Base-by-base conservation (phyloP, 805 yeast species). In the Wickerhamiella azyma region DNA sequence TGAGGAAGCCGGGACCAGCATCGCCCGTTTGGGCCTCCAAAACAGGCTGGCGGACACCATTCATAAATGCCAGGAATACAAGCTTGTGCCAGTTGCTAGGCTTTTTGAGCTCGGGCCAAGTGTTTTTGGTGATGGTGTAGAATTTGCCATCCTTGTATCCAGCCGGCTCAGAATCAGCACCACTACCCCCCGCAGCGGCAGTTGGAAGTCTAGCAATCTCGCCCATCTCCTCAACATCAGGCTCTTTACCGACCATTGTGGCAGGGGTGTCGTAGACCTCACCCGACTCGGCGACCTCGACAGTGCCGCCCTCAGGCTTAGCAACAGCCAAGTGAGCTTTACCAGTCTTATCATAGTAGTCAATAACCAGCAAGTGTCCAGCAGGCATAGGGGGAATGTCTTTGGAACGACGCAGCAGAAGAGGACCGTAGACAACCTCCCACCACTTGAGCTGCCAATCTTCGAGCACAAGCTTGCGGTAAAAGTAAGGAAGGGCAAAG, bases 361-460 rank as follows among this genome's bases (percentile, higher is more conserved):
- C 86, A 46, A 75, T 71, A 35, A 74, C 72, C 45, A 77, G 65
- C 28, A 61, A 53, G 48, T 67, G 70, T 11, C 80, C 81, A 47
- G 66, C 73, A 40, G 86, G 85, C 55, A 71, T 69, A 52, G 85
- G 85, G 46, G 84, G 81, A 45, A 79, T 77, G 45, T 67, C 63
- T 39, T 41, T 41, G 52, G 75, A 80, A 21, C 13, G 80, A 58
- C 58, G 66, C 72, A 67, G 78, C 71, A 67, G 64, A 72, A 60
- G 55, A 71, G 85, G 84, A 32, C 86, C 89, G 46, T 66, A 53
- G 47, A 70, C 59, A 37, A 76, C 54, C 47, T 79, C 79, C 56
- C 70, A 75, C 70, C 71, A 71, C 53, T 65, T 69, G 43, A 81
- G 63, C 41, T 77, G 76, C 84, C 85, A 77, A 61, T 81, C 89